Percentiles rank a stretch among this genome's conserved stretches.
phyloP scores from a whole-genome alignment of 768 basidiomycete genomes.

The Cystobasidium ongulense region DNA sequence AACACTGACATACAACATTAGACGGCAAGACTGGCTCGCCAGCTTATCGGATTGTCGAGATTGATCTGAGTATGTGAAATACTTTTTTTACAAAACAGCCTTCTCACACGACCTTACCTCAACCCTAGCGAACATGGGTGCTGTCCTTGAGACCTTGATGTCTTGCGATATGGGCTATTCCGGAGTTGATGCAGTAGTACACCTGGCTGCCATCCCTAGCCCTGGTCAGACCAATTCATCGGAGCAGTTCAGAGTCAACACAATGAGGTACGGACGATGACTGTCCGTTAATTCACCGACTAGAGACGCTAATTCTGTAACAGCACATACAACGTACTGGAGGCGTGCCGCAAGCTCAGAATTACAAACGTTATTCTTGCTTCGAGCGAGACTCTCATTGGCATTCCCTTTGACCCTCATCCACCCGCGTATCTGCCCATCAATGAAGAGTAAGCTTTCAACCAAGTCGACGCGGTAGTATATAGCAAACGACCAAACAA shows the following conservation, averaged over 20 bases:
- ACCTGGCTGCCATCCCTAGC: constrained; percentile 38
- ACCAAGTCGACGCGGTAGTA: constrained; percentile 36
- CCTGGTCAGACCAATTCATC: constrained; percentile 33
- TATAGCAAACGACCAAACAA: constrained; percentile 15
- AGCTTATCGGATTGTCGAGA: constrained; percentile 31
- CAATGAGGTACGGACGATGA: constrained; percentile 25
- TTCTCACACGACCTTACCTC: too few relatives aligned
- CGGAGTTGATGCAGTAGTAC: constrained; percentile 38
- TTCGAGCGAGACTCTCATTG: constrained; percentile 39
- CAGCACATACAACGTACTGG: constrained; percentile 40
- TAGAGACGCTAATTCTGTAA: background rate
- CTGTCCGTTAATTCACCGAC: background rate
- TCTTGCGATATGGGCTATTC: constrained; percentile 34
- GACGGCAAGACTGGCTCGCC: constrained; percentile 31
- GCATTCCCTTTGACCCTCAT: constrained; percentile 39
- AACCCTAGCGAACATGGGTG: constrained; percentile 30
- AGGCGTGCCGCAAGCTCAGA: constrained; percentile 40
- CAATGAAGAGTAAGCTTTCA: constrained; percentile 35
- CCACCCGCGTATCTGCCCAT: constrained; percentile 37
- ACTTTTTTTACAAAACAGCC: too few relatives aligned
- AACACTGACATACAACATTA: background rate
- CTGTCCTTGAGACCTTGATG: constrained; percentile 28
- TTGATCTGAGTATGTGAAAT: constrained; percentile 20
- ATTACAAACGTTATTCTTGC: constrained; percentile 40
- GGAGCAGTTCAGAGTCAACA: constrained; percentile 34